Evolutionary conservation across 148 eudicot species (phyloP), one percentile per base, ranked within the genome.

Genomic region (Rhododendron ovatum): DNA sequence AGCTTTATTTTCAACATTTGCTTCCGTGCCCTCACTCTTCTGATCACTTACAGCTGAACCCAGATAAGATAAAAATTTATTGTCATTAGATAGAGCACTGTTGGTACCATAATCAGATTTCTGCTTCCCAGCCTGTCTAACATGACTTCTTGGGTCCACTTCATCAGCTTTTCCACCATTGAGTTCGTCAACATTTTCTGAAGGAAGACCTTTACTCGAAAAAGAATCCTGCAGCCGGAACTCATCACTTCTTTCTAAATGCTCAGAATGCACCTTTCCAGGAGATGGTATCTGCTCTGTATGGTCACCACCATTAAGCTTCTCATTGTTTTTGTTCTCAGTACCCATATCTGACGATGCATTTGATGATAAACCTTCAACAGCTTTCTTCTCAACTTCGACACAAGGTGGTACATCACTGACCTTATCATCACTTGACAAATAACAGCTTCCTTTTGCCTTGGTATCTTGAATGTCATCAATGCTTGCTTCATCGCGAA

Each of bases 1-100:
- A 59, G 87, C 93, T 84, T 82, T 89, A 45, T 65, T 86, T 75
- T 77, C 90, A 7, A 69, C n/a, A 83, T 50, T 78, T 28, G 80
- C 88, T 50, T 78, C 89, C 82, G 75, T 78, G 80, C 82, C 47
- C 77, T 75, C 83, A 82, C 37, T 80, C 84, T 87, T 87, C 74
- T 55, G 85, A 53, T 84, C 82, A 53, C n/a, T 45, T 74, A 71
- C 86, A 84, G 79, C 57, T 73, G 82, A 33, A 80, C 74, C 75
- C 82, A 75, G 50, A 50, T 30, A 82, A 61, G 59, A 76, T 48
- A 67, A 79, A 45, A 59, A 90, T 88, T 85, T 84, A 73, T 84
- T 86, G 71, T 76, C 86, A 65, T 73, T 78, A 67, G 63, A 43
- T n/a, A 75, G 73, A 10, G 81, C 53, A 50, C 45, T 22, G 5